Evolutionary conservation across 2,329 filamentous ascomycete species (phyloP).

Genomic region (Xylariales sp.): DNA sequence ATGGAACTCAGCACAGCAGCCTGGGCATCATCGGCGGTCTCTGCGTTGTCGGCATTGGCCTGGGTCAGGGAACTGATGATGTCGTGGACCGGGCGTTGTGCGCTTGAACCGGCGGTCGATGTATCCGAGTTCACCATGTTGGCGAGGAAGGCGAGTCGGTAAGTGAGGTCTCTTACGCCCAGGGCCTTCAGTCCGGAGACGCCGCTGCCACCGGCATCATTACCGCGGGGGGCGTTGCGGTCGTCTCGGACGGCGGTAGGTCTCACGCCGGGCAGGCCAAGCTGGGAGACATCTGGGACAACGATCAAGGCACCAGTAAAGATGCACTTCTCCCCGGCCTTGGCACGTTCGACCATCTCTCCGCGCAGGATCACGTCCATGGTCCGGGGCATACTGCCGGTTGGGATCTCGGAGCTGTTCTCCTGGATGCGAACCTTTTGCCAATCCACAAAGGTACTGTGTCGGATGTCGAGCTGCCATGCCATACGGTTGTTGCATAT

Average conservation of each 20-base stretch:
- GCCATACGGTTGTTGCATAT: slow-evolving; percentile 83
- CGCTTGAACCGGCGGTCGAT: slow-evolving; percentile 70
- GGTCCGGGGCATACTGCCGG: slow-evolving; percentile 95
- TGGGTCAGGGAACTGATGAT: slow-evolving; percentile 82
- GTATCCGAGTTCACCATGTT: slow-evolving; percentile 94
- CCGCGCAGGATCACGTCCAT: slow-evolving; percentile 96
- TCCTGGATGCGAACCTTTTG: slow-evolving; percentile 98
- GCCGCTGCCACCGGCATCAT: slow-evolving; percentile 77
- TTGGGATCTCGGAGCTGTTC: slow-evolving; percentile 97
- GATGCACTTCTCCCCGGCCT: slow-evolving; percentile 96
- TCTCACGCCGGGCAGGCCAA: slow-evolving; percentile 80
- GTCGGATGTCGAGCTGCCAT: slow-evolving; percentile 96
- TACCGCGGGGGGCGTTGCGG: slow-evolving; percentile 58
- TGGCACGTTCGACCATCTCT: slow-evolving; percentile 95
- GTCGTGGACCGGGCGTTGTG: slow-evolving; percentile 73
- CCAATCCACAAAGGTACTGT: slow-evolving; percentile 98
- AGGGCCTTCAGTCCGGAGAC: slow-evolving; percentile 86
- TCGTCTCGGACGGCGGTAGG: slow-evolving; percentile 83
- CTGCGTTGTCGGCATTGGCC: slow-evolving; percentile 60
- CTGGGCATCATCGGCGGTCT: slow-evolving; percentile 80
- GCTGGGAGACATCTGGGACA: slow-evolving; percentile 92
- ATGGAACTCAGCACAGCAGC: slow-evolving; percentile 82
- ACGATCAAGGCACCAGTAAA: slow-evolving; percentile 96
- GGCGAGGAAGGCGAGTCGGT: slow-evolving; percentile 91
- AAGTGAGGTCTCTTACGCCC: slow-evolving; percentile 91